Percentiles rank a stretch among this genome's conserved stretches.
Evolutionary conservation across 2,329 filamentous ascomycete species (phyloP).

Genomic region (Paecilomyces formosus): DNA sequence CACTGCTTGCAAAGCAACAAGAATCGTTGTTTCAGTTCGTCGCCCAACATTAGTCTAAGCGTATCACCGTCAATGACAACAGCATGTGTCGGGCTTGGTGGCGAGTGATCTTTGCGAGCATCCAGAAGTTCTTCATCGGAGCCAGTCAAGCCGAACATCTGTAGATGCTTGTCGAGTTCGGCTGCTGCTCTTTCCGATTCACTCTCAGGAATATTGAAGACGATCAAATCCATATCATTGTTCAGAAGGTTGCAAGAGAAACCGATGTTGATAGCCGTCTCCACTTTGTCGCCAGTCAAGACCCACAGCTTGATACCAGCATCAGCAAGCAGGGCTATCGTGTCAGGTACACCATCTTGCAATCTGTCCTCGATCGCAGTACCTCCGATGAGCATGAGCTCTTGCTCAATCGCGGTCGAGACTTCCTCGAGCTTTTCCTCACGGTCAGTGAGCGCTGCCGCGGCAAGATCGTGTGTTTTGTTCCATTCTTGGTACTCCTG

Average conservation of each 20-base stretch:
- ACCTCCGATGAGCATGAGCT: slow-evolving; percentile 79
- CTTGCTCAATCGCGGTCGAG: slow-evolving; percentile 82
- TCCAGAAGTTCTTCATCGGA: slow-evolving; percentile 74
- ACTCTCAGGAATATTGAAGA: slow-evolving; percentile 77
- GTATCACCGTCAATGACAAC: slow-evolving; percentile 94
- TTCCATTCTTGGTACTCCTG: slow-evolving; percentile 81
- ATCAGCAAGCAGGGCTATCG: slow-evolving; percentile 80
- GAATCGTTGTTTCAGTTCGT: slow-evolving; percentile 82
- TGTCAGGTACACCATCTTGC: slow-evolving; percentile 94
- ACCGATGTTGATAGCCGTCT: slow-evolving; percentile 98
- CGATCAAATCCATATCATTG: slow-evolving; percentile 95
- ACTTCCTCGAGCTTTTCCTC: slow-evolving; percentile 91
- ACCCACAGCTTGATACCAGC: slow-evolving; percentile 99
- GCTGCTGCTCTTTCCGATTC: slow-evolving; percentile 57
- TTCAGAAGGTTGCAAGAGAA: slow-evolving; percentile 97
- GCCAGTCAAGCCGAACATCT: slow-evolving; percentile 69
- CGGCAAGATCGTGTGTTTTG: slow-evolving; percentile 77
- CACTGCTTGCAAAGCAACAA: slow-evolving; percentile 93
- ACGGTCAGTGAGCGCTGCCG: slow-evolving; percentile 72
- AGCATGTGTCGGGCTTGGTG: slow-evolving; percentile 81
- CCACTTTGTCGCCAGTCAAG: slow-evolving; percentile 94
- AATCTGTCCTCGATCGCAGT: slow-evolving; percentile 96
- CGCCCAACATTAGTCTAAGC: slow-evolving; percentile 77
- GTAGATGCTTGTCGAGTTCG: slow-evolving; percentile 67
- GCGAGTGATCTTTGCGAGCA: slow-evolving; percentile 75